Base-by-base conservation (phyloP, 805 yeast species). In the Pichia manshurica region DNA sequence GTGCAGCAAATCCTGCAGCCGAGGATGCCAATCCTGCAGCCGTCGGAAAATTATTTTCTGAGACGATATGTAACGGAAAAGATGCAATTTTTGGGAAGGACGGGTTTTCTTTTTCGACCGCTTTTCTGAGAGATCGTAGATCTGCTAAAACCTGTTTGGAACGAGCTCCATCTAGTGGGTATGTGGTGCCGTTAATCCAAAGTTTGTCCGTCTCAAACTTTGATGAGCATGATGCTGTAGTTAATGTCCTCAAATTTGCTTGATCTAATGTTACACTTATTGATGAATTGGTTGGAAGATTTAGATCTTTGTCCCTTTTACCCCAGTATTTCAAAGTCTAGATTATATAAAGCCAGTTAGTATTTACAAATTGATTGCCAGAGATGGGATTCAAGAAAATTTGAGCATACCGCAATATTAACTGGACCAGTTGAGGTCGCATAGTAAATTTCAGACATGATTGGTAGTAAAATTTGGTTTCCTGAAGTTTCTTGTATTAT, bases 11-110 rank as follows among this genome's bases (percentile, higher is more conserved):
- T 0, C 99, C 99, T 9, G 99, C 98, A 13, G 99, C 99, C 5
- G 96, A 85, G 1, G 96, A 88, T 0, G 99, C 99, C 57, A 93
- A 76, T 2, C 99, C 99, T 5, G 99, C 99, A 29, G 99, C 99
- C 22, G 99, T 93, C 45, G 99, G 99, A 75, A 93, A 93, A 69
- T 93, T 93, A 72, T 93, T 93, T 63, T 88, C 96, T 23, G 95
- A 82, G 13, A 87, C 95, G 56, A 93, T 85, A 58, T 82, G 87
- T 48, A 93, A 72, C 44, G 76, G 74, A 77, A 77, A 80, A 17
- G 70, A 58, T 29, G 91, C 77, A 50, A 89, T 71, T 58, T 71
- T 73, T 36, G 90, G 87, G 53, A 83, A 67, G 1, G 69, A 51
- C 0, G 73, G 33, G 60, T 87, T 79, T n/a, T 57, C 53, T 1